Conservation (phyloP, 2,329 filamentous ascomycete genomes). For the Sporothrix euskadiensis region DNA sequence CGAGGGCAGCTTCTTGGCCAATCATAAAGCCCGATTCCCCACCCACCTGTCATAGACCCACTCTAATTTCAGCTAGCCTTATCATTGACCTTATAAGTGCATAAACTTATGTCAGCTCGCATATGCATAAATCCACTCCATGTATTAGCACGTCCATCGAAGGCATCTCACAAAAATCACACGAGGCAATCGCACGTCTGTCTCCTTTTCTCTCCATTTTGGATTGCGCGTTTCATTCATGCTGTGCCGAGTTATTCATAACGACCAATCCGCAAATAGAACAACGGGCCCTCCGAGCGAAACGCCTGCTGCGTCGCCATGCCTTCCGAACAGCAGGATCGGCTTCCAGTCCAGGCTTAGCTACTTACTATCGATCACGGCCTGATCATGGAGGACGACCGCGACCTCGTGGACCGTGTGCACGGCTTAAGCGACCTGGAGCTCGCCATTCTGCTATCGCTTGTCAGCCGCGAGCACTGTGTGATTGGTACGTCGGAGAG, state of each 20-base stretch:
- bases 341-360: not conserved
- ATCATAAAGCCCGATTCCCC: not conserved
- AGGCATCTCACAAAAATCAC: not conserved
- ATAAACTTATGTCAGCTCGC: not conserved
- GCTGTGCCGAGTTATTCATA: too few relatives aligned
- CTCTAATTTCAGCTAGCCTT: constrained; percentile 22
- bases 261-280: not conserved
- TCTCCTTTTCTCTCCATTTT: not conserved
- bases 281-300: not conserved
- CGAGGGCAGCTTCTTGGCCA: constrained; percentile 5
- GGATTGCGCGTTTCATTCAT: not conserved
- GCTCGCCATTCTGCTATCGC: constrained; percentile 78
- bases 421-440: constrained; percentile 84
- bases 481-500: constrained; percentile 72
- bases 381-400: constrained; percentile 33
- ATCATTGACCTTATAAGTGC: constrained; percentile 7
- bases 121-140: not conserved
- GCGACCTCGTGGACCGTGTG: constrained; percentile 65
- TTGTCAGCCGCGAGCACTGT: constrained; percentile 82
- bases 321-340: not conserved
- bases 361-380: not conserved
- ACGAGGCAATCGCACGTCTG: not conserved
- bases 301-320: not conserved
- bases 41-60: not conserved
- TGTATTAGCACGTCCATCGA: not conserved